A percentile compares a stretch with the other conserved stretches of the same genome.
Conservation (phyloP, 208 protist genomes). For the Trypanosoma boissoni region DNA sequence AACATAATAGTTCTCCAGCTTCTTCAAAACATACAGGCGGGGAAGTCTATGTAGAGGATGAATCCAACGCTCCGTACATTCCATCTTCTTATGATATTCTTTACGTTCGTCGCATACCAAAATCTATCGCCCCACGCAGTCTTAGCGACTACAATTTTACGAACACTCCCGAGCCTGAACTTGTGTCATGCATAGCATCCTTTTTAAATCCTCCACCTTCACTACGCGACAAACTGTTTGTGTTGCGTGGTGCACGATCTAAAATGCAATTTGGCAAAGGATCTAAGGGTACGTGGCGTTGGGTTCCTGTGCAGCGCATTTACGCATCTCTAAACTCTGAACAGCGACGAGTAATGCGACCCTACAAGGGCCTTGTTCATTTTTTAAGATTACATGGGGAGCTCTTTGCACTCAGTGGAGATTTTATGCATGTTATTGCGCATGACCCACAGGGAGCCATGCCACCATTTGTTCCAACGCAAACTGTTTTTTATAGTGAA, state of each 20-base stretch:
- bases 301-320: slow-evolving; percentile 66
- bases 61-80: slow-evolving; percentile 22
- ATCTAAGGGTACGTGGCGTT: slow-evolving; percentile 82
- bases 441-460: slow-evolving; percentile 66
- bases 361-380: slow-evolving; percentile 64
- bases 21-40: too few species aligned
- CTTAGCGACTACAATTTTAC: slow-evolving; percentile 70
- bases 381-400: slow-evolving; percentile 86
- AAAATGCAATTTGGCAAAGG: not conserved
- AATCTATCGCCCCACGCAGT: slow-evolving; percentile 58
- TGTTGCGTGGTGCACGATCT: too few species aligned
- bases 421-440: slow-evolving; percentile 75
- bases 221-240: not conserved
- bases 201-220: slow-evolving; percentile 77
- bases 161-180: slow-evolving; percentile 51
- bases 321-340: slow-evolving; percentile 48
- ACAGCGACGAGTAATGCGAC: slow-evolving; percentile 47
- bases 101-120: slow-evolving; percentile 73
- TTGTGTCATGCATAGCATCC: slow-evolving; percentile 40
- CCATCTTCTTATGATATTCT: slow-evolving; percentile 55
- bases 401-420: slow-evolving; percentile 71
- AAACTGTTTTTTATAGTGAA: slow-evolving; percentile 54
- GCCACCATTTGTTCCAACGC: slow-evolving; percentile 61
- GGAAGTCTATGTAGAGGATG: slow-evolving; percentile 20
- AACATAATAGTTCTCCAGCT: too few species aligned